These are phyloP conservation scores for Postia placenta DNA, from an alignment of 768 basidiomycete species.

Conservation along the genomic window DNA sequence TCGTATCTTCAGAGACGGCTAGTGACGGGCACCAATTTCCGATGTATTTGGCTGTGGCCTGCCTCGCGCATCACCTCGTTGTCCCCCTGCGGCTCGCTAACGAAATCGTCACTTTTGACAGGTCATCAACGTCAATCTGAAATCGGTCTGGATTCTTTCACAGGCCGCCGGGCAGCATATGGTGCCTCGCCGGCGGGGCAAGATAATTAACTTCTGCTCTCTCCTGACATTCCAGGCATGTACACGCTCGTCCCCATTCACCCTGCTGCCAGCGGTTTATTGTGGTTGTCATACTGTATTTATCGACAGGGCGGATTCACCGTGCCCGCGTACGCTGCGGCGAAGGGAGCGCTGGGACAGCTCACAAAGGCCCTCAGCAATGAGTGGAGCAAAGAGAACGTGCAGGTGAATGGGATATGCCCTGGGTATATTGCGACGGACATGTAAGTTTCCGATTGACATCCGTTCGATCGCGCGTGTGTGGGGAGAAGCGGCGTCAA, in stretches of 20 bases:
- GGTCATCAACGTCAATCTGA: constrained; percentile 87
- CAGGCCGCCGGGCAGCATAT: constrained; percentile 89
- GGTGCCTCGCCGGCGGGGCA: constrained; percentile 66
- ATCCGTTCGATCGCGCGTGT: no score
- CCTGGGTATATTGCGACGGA: constrained; percentile 89
- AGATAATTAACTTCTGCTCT: constrained; percentile 66
- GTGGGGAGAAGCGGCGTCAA: background rate
- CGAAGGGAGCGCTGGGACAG: constrained; percentile 83
- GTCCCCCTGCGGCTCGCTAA: background rate
- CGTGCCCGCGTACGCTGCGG: constrained; percentile 87
- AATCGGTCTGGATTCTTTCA: constrained; percentile 77
- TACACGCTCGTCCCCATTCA: background rate
- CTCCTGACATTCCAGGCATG: constrained; percentile 35
- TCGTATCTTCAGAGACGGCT: no score
- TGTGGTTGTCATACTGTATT: background rate
- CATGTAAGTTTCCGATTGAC: constrained; percentile 51
- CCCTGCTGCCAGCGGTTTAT: background rate
- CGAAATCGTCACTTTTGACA: constrained; percentile 19
- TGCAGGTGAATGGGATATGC: constrained; percentile 85
- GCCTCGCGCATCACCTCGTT: no score
- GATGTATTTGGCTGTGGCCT: background rate
- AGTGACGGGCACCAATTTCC: no score
- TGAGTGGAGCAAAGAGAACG: constrained; percentile 86
- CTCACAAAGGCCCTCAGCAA: constrained; percentile 88
- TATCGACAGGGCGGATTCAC: constrained; percentile 49